Base-by-base conservation (phyloP, 1,284 basidiomycete genomes). In the Volvariella surrecta region DNA sequence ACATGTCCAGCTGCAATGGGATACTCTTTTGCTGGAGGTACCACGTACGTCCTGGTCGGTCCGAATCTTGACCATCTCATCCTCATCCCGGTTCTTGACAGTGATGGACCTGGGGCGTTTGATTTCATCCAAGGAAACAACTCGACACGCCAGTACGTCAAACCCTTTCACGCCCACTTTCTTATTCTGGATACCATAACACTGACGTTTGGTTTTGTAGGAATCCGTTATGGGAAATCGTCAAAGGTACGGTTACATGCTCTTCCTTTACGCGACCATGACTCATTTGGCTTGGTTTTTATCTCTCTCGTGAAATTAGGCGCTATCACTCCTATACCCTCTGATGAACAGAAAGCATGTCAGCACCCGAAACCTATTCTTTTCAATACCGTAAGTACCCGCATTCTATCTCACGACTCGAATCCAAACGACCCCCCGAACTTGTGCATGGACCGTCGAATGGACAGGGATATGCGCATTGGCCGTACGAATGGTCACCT, bases 1-100 rank as follows among this genome's bases (percentile, higher is more conserved):
- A 90, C 88, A 0, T 91, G 88, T 57, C 85, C 88, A 7, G 71
- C 86, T 46, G 88, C 87, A 30, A 66, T 89, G 61, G 88, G 84
- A 13, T 85, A 68, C 57, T 68, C 73, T 1, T 88, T 89, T 54
- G 85, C 83, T 31, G 87, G 83, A 41, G 86, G 87, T 52, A 89
- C 87, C 17, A 88, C 86, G 76, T 86, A 54, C 58, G 73, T 57
- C 35, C 30, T 20, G 9, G 19, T 43, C 22, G 40, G 46, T 22
- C 20, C 15, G 17, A 28, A 11, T 6, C 11, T 28, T 49, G 35
- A 53, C 19, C 28, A 21, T 39, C 45, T 44, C 39, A 18, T 35
- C 21, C 32, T 22, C 40, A 11, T 28, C 6, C 24, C 6, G n/a
- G n/a, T 7, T 15, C 6, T 35, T 35, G 13, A 35, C 48, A 84